A percentile compares a stretch with the other conserved stretches of the same genome.
These are phyloP conservation scores for Phyllachora maydis DNA, from an alignment of 2,329 filamentous ascomycete species.

Conservation along the genomic window DNA sequence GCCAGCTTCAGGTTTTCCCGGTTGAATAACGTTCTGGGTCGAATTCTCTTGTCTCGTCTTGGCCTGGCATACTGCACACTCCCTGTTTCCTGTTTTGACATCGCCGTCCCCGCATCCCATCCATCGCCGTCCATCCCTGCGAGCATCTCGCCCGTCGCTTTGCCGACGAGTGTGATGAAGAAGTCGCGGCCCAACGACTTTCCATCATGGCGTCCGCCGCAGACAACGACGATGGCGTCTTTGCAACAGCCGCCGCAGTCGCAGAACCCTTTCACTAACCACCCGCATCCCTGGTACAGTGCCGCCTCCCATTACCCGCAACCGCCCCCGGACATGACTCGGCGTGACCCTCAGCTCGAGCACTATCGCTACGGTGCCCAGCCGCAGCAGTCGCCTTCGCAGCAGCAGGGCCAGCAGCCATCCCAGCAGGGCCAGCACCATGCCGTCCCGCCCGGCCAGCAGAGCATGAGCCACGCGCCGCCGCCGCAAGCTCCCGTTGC, in stretches of 20 bases:
- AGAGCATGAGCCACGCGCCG: slow-evolving; percentile 6
- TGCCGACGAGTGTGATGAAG: slow-evolving; percentile 7
- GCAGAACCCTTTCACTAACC: slow-evolving; percentile 14
- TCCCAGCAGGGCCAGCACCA: slow-evolving; percentile 13
- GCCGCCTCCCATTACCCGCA: slow-evolving; percentile 21
- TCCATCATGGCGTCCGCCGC: slow-evolving; percentile 10
- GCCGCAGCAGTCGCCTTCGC: slow-evolving; percentile 10
- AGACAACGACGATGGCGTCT: slow-evolving; percentile 10
- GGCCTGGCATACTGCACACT: too few species aligned
- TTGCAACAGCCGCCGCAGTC: slow-evolving; percentile 10
- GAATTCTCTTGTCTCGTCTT: too few species aligned
- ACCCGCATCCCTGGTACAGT: slow-evolving; percentile 18
- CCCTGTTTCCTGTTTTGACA: too few species aligned
- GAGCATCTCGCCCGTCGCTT: slow-evolving; percentile 1
- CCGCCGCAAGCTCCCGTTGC: slow-evolving; percentile 10
- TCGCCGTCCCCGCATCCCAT: too few species aligned
- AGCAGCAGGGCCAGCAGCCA: slow-evolving; percentile 12
- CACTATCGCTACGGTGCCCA: slow-evolving; percentile 18
- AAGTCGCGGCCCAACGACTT: slow-evolving; percentile 7
- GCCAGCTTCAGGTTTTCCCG: too few species aligned
- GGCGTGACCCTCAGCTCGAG: slow-evolving; percentile 14
- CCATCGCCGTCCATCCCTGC: too few species aligned
- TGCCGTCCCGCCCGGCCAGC: slow-evolving; percentile 3
- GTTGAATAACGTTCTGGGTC: too few species aligned
- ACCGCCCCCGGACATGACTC: slow-evolving; percentile 23